Percentiles rank a stretch among this genome's conserved stretches.
These are phyloP conservation scores for Globisporangium nunn DNA, from an alignment of 352 stramenopile genomes.

Conservation along the genomic window DNA sequence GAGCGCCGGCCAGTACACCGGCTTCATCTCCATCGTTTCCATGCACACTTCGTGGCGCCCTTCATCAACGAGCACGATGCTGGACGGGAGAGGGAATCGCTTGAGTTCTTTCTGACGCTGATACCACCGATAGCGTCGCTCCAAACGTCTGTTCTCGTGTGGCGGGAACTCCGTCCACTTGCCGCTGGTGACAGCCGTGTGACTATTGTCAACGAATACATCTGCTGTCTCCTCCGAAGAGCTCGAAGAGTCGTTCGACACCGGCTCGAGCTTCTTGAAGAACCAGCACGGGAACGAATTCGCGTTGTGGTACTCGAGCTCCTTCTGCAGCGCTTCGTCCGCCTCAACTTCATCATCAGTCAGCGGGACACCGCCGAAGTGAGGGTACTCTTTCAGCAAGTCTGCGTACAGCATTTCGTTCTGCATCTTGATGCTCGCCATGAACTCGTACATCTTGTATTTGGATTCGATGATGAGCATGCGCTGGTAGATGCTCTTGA, in stretches of 20 bases:
- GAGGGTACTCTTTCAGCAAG: conserved; percentile 44
- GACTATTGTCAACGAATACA: neutral
- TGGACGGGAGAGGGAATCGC: conserved; percentile 27
- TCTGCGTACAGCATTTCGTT: conserved; percentile 81
- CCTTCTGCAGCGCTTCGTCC: conserved; percentile 30
- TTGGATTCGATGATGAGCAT: conserved; percentile 63
- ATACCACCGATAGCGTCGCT: conserved; percentile 65
- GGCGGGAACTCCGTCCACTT: conserved; percentile 78
- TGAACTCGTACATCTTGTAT: conserved; percentile 82
- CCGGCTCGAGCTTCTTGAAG: conserved; percentile 51
- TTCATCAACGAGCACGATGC: conserved; percentile 75
- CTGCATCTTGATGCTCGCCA: conserved; percentile 75
- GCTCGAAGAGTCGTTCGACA: neutral
- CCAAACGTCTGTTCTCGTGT: conserved; percentile 64
- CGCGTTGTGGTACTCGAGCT: conserved; percentile 44
- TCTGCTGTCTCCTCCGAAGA: neutral
- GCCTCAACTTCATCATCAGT: conserved; percentile 26
- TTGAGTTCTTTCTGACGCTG: conserved; percentile 38
- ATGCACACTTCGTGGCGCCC: conserved; percentile 74
- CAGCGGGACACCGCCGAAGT: conserved; percentile 41
- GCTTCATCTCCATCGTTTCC: conserved; percentile 69
- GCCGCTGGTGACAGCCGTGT: conserved; percentile 9
- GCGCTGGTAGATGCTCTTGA: conserved; percentile 64
- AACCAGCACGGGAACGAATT: conserved; percentile 78
- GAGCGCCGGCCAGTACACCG: conserved; percentile 71